Conservation (phyloP, 176 grass and related monocot species). For the Oryza glaberrima region DNA sequence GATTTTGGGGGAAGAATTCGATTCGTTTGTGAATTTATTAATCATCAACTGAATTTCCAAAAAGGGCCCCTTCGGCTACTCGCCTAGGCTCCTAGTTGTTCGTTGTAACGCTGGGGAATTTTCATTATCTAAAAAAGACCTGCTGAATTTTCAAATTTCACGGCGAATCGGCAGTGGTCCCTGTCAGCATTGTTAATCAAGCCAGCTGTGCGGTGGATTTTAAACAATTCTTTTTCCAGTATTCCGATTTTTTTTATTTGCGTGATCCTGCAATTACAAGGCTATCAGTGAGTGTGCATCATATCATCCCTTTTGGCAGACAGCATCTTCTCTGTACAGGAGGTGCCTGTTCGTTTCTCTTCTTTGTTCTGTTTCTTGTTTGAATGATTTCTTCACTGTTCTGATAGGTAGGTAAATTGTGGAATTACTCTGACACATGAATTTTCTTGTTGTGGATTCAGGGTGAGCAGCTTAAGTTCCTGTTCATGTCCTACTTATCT, state of each 20-base stretch:
- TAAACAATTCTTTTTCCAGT: slow-evolving; percentile 33
- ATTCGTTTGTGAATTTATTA: slow-evolving; percentile 14
- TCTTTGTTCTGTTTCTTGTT: slow-evolving; percentile 17
- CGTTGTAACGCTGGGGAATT: slow-evolving; percentile 30
- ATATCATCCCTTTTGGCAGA: slow-evolving; percentile 33
- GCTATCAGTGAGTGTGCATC: neutral
- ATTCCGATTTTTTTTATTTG: slow-evolving; percentile 41
- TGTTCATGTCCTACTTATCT: slow-evolving; percentile 5
- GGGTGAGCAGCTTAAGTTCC: slow-evolving; percentile 6
- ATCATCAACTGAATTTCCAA: slow-evolving; percentile 34
- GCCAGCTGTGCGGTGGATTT: slow-evolving; percentile 43
- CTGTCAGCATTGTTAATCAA: slow-evolving; percentile 48
- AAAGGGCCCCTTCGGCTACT: slow-evolving; percentile 16
- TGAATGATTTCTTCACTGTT: neutral
- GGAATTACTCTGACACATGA: slow-evolving; percentile 10
- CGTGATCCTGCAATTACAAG: slow-evolving; percentile 38
- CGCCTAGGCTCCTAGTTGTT: neutral
- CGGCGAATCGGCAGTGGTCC: slow-evolving; percentile 40
- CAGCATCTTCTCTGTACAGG: slow-evolving; percentile 31
- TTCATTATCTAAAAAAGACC: slow-evolving; percentile 9
- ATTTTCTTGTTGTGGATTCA: slow-evolving; percentile 19
- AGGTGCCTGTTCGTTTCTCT: no score
- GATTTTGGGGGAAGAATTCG: slow-evolving; percentile 35
- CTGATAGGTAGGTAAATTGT: slow-evolving; percentile 26
- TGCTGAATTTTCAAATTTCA: slow-evolving; percentile 40